phyloP scores from a whole-genome alignment of 1,139 yeast species.

The Candida dubliniensis region DNA sequence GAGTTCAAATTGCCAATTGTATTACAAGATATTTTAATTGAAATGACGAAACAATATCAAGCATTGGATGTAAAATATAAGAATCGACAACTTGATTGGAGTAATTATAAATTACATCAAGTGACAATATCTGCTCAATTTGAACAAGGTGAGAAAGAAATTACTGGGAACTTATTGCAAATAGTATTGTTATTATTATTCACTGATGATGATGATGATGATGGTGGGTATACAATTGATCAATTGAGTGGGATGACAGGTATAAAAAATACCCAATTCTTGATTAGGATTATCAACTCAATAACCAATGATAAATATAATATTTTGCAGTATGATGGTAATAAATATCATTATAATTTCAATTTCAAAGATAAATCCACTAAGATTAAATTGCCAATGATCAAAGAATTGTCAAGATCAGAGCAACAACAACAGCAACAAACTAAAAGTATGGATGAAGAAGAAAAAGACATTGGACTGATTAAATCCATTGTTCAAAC shows the following conservation, averaged over 20 bases:
- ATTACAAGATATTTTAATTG: constrained; percentile 16
- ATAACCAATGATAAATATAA: constrained; percentile 31
- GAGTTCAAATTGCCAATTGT: constrained; percentile 20
- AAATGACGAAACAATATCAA: constrained; percentile 20
- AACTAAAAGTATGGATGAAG: constrained; percentile 7
- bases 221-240: constrained; percentile 17
- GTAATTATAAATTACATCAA: constrained; percentile 36
- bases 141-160: constrained; percentile 32
- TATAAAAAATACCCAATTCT: constrained; percentile 29
- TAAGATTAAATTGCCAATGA: constrained; percentile 34
- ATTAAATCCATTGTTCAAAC: constrained; percentile 12
- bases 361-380: constrained; percentile 30
- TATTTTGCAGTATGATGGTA: constrained; percentile 21
- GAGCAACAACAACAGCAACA: constrained; percentile 5
- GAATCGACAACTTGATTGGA: constrained; percentile 29
- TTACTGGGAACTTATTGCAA: constrained; percentile 39
- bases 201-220: constrained; percentile 22
- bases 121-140: constrained; percentile 30
- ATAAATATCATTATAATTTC: constrained; percentile 22
- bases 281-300: constrained; percentile 30
- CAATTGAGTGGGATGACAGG: constrained; percentile 24
- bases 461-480: constrained; percentile 1
- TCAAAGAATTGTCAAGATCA: constrained; percentile 25
- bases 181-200: constrained; percentile 36
- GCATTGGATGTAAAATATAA: constrained; percentile 18